A percentile compares a stretch with the other conserved stretches of the same genome.
phyloP scores from a whole-genome alignment of 2,329 filamentous ascomycete genomes.

The Penicillium expansum region DNA sequence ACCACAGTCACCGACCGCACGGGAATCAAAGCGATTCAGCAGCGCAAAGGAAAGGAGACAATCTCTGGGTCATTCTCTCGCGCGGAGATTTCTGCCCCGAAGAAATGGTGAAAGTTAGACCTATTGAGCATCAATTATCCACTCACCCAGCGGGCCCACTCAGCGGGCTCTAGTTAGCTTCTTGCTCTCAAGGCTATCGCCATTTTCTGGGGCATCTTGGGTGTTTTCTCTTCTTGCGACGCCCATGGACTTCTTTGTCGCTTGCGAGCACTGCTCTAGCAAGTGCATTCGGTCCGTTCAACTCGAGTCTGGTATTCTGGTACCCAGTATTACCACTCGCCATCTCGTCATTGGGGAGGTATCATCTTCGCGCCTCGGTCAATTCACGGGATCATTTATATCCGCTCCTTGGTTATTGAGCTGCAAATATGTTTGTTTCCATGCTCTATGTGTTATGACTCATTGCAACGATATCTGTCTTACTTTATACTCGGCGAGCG shows the following conservation, averaged over 20 bases:
- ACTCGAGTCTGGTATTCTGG: not conserved
- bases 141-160: too few species aligned
- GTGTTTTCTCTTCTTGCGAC: not conserved
- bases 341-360: not conserved
- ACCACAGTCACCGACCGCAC: slow-evolving; percentile 84
- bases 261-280: not conserved
- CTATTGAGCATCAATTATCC: not conserved
- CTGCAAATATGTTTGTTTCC: not conserved
- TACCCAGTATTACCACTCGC: not conserved
- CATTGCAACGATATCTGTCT: not conserved
- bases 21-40: slow-evolving; percentile 65
- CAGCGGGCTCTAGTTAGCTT: too few species aligned
- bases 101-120: slow-evolving; percentile 39
- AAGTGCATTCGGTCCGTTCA: not conserved
- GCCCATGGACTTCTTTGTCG: not conserved
- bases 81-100: slow-evolving; percentile 49
- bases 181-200: not conserved
- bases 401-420: not conserved
- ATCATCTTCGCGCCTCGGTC: not conserved
- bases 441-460: not conserved
- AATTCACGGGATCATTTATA: not conserved
- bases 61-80: slow-evolving; percentile 51
- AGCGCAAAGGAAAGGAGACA: slow-evolving; percentile 51
- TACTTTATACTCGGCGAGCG: not conserved
- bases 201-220: not conserved